Evolutionary conservation across 202 grass and related monocot species (phyloP).

Genomic region (Digitaria exilis): DNA sequence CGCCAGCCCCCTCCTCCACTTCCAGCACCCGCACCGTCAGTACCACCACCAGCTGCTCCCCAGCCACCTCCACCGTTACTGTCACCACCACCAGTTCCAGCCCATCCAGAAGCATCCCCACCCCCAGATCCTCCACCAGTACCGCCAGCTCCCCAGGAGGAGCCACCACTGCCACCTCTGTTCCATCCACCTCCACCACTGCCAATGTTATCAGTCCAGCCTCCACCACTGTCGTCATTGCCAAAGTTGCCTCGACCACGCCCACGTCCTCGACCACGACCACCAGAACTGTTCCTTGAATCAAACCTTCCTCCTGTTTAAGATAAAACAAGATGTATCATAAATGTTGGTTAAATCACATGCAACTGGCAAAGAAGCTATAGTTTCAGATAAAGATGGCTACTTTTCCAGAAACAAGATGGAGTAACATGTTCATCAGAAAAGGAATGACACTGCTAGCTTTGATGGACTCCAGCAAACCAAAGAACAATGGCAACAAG

Average conservation of each 20-base stretch:
- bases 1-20: slow-evolving; percentile 31
- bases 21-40: not conserved
- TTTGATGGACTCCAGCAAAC: not conserved
- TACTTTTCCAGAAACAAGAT: not conserved
- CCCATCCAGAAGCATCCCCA: slow-evolving; percentile 23
- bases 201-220: slow-evolving; percentile 44
- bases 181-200: too few species aligned
- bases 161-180: too few species aligned
- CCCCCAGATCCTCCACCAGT: slow-evolving; percentile 16
- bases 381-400: not conserved
- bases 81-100: slow-evolving; percentile 23
- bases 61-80: slow-evolving; percentile 30
- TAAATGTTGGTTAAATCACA: not conserved
- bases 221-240: slow-evolving; percentile 38
- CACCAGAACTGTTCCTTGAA: slow-evolving; percentile 71
- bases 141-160: slow-evolving; percentile 14
- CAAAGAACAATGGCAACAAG: not conserved
- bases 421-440: not conserved
- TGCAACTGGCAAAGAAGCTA: not conserved
- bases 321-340: not conserved
- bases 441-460: not conserved
- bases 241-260: slow-evolving; percentile 63
- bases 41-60: slow-evolving; percentile 14
- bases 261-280: slow-evolving; percentile 48
- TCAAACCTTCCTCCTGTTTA: slow-evolving; percentile 83